Percentiles rank a stretch among this genome's conserved stretches.
These are phyloP conservation scores for Chaetothyriales sp. DNA, from an alignment of 2,329 filamentous ascomycete species.

Conservation along the genomic window DNA sequence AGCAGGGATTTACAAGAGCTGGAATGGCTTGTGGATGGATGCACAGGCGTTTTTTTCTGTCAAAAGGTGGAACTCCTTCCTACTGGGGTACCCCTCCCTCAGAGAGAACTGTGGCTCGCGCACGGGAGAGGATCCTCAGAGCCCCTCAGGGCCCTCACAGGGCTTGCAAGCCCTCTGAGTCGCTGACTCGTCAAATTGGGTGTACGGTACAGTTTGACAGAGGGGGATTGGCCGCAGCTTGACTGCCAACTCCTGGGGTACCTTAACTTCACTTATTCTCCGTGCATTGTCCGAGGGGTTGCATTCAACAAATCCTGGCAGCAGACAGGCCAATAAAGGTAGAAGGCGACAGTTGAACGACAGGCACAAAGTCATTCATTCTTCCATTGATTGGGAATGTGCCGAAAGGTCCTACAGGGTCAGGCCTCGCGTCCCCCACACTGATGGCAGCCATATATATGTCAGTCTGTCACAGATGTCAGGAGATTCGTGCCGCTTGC, in stretches of 20 bases:
- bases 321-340: not conserved
- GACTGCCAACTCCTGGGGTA: not conserved
- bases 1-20: not conserved
- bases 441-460: not conserved
- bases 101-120: not conserved
- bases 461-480: not conserved
- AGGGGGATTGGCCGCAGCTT: not conserved
- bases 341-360: not conserved
- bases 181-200: not conserved
- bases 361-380: not conserved
- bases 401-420: not conserved
- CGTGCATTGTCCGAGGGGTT: not conserved
- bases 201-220: not conserved
- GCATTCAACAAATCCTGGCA: not conserved
- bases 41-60: not conserved
- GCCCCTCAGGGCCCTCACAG: too few relatives aligned
- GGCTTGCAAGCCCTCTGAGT: too few relatives aligned
- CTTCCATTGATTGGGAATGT: not conserved
- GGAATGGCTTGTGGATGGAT: not conserved
- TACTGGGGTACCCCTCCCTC: not conserved
- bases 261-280: not conserved
- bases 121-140: not conserved
- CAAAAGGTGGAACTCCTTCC: not conserved
- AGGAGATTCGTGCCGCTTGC: not conserved
- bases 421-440: not conserved